A percentile compares a stretch with the other conserved stretches of the same genome.
phyloP scores from a whole-genome alignment of 495 filamentous ascomycete species.

The Penicillium pancosmium region DNA sequence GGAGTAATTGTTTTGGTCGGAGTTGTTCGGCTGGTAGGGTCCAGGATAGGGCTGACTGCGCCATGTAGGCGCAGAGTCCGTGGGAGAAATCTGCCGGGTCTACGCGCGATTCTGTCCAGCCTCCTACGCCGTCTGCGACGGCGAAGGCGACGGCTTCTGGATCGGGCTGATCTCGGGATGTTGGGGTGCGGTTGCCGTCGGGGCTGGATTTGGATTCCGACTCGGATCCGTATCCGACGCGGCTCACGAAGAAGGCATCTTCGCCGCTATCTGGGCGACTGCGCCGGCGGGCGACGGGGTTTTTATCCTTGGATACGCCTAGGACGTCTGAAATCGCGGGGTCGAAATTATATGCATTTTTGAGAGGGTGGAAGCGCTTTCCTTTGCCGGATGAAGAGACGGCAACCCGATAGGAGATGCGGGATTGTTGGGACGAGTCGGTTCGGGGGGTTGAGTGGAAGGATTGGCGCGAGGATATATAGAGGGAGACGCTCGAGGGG shows the following conservation, averaged over 20 bases:
- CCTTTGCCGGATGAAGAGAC: conserved; percentile 76
- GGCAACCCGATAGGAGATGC: conserved; percentile 52
- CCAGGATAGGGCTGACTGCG: conserved; percentile 63
- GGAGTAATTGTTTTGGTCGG: conserved; percentile 71
- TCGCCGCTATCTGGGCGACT: conserved; percentile 79
- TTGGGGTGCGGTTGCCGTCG: conserved; percentile 13
- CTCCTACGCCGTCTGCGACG: conserved; percentile 92
- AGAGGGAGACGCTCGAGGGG: too few species aligned
- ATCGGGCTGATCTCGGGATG: conserved; percentile 28
- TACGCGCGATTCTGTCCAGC: conserved; percentile 87
- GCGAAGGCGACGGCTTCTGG: conserved; percentile 67
- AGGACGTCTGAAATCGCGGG: conserved; percentile 57
- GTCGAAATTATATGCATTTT: conserved; percentile 77
- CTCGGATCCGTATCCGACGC: conserved; percentile 52
- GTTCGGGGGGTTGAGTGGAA: conserved; percentile 34
- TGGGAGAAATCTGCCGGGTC: conserved; percentile 96
- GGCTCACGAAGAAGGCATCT: conserved; percentile 93
- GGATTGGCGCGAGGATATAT: conserved; percentile 17
- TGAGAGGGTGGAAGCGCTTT: conserved; percentile 67
- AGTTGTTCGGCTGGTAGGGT: conserved; percentile 44
- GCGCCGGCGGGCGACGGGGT: conserved; percentile 33
- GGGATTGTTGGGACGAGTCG: conserved; percentile 19
- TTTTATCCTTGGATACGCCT: conserved; percentile 45
- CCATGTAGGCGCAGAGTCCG: conserved; percentile 91
- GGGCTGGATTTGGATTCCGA: too few species aligned